Evolutionary conservation across 192 early-diverging fungal species (phyloP), one percentile per base, ranked within the genome.

Genomic region (Funneliformis geosporum): DNA sequence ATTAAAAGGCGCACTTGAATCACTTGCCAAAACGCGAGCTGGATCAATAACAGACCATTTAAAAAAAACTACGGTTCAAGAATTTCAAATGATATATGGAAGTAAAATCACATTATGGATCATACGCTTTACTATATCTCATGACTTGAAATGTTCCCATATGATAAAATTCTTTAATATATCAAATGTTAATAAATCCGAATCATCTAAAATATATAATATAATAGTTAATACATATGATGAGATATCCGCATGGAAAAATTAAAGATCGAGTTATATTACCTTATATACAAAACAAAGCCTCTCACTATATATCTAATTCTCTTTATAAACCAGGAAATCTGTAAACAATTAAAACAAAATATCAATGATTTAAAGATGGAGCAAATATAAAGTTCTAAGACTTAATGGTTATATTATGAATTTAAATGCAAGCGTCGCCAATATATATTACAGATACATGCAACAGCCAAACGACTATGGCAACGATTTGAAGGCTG

Each of bases 41-140:
- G 25, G 25, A 66, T 66, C 64, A 66, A 66, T 66, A 66, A 66
- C 64, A 66, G 11, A 66, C 28, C 25, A 66, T 23, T 66, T 66
- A 66, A 66, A 66, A 66, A 66, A 66, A 12, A 33, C 25, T 21
- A 66, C 64, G 21, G 25, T 27, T 66, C 64, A 66, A 66, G 9
- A 66, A 66, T 1, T 66, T 66, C 21, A 66, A 66, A 66, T 66
- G 25, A 66, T 66, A 11, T 9, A 66, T 66, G 64, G 28, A n/a
- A n/a, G n/a, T n/a, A n/a, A n/a, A n/a, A n/a, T n/a, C n/a, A n/a
- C n/a, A n/a, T n/a, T n/a, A n/a, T n/a, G n/a, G n/a, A n/a, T n/a
- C n/a, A n/a, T n/a, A n/a, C n/a, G n/a, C n/a, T n/a, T n/a, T n/a
- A n/a, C n/a, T n/a, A n/a, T n/a, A n/a, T n/a, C n/a, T n/a, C n/a